Base-by-base conservation (phyloP, 2,329 filamentous ascomycete species). In the Neopestalotiopsis rosae region DNA sequence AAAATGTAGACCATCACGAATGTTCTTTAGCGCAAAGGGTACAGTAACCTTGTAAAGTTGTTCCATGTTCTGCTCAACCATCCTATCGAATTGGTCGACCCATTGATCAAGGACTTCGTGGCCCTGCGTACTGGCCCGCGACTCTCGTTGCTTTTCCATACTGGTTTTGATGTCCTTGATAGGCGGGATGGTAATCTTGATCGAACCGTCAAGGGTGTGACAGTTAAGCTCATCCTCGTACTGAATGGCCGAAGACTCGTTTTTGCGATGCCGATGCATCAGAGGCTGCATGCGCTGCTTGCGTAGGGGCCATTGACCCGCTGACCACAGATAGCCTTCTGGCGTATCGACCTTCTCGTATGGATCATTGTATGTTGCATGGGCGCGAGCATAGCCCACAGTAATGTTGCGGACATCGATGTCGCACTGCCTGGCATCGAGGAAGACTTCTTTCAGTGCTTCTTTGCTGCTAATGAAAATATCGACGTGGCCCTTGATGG, bases 1-100 rank as follows among this genome's bases (percentile, higher is more conserved):
- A 80, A 98, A 99, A 70, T 98, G 95, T 69, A 98, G 80, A 28
- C 94, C 95, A 78, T 99, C 96, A 61, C 94, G 88, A 65, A 95
- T 91, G 73, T 89, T 89, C 65, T 89, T 89, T 42, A 94, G 89
- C 28, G 86, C 84, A 76, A 97, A 99, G 42, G 96, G 93, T 68
- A 98, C 92, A 61, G 83, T 83, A 52, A 90, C 82, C 72, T 74
- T 80, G 71, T 84, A 84, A 40, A 83, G 79, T n/a, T 86, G 80
- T 32, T 69, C 73, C 61, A 75, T 75, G 58, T 77, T 74, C 5
- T 68, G 63, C 40, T 75, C 68, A 30, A 79, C 69, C 12, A 75
- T 72, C 28, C 77, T 66, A 45, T 78, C 81, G 62, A 81, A 81
- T 68, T 85, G 78, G 61, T 81, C 82, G 34, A 85, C 76, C 73